phyloP scores from a whole-genome alignment of 371 early-diverging fungal species.

The Nematocida sp. region DNA sequence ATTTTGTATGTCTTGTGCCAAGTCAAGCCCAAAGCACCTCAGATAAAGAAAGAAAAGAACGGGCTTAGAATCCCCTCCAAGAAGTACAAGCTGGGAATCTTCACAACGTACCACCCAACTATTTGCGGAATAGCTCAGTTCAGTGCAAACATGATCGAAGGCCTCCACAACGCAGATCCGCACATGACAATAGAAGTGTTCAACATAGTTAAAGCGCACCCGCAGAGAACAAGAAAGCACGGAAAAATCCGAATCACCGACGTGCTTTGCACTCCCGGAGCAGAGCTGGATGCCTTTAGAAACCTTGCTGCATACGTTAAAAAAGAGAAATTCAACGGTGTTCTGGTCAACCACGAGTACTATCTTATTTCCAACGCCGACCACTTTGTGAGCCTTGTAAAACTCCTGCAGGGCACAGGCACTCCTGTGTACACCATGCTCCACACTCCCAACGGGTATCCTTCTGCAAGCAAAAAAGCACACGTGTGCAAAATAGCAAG shows the following conservation, averaged over 20 bases:
- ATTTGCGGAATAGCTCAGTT: constrained; percentile 12
- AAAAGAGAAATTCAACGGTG: not conserved
- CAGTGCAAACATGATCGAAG: constrained; percentile 9
- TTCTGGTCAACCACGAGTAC: constrained; percentile 24
- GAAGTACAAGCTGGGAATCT: constrained; percentile 12
- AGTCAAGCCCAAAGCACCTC: too few relatives aligned
- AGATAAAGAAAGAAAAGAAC: too few relatives aligned
- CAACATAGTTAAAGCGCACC: not conserved
- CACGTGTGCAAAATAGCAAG: constrained; percentile 2
- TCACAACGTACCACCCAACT: constrained; percentile 15
- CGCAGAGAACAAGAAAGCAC: not conserved
- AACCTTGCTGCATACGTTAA: not conserved
- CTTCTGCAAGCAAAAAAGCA: not conserved
- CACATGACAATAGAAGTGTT: not conserved
- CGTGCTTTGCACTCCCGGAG: not conserved
- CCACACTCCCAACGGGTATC: constrained; percentile 14
- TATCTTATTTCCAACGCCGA: not conserved
- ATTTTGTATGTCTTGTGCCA: too few relatives aligned
- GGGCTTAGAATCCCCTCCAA: not conserved
- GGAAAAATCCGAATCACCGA: not conserved
- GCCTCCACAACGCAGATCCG: not conserved
- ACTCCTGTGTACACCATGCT: not conserved
- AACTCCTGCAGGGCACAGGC: not conserved
- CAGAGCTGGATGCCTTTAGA: not conserved
- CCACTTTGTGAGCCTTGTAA: not conserved